Conservation (phyloP, 2,329 filamentous ascomycete genomes). For the Cyanodermella asteris region DNA sequence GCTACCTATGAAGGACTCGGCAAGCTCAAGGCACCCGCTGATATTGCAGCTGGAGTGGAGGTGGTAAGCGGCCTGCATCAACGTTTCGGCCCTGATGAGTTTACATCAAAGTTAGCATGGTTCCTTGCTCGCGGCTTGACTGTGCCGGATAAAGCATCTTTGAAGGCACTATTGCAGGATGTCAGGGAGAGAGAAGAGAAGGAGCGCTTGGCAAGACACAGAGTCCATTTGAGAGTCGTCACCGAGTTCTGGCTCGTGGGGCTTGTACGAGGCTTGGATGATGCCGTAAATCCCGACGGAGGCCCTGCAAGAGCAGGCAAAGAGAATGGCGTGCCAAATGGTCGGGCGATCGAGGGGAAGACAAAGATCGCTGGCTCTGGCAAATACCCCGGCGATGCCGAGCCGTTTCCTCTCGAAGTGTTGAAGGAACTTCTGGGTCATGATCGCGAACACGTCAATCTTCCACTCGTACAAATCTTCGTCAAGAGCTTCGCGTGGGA, state of each 20-base stretch:
- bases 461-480: slow-evolving; percentile 82
- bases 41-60: slow-evolving; percentile 79
- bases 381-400: slow-evolving; percentile 46
- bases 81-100: slow-evolving; percentile 73
- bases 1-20: slow-evolving; percentile 88
- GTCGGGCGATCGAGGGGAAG: slow-evolving; percentile 40
- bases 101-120: slow-evolving; percentile 83
- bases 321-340: slow-evolving; percentile 21
- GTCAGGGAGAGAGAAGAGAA: slow-evolving; percentile 89
- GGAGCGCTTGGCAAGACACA: slow-evolving; percentile 68
- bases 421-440: slow-evolving; percentile 87
- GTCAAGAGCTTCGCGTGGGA: slow-evolving; percentile 96
- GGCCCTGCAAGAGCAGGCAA: slow-evolving; percentile 30
- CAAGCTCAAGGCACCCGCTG: slow-evolving; percentile 74
- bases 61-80: slow-evolving; percentile 90
- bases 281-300: slow-evolving; percentile 43
- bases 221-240: slow-evolving; percentile 67
- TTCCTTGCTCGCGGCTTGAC: slow-evolving; percentile 75
- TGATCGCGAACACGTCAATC: slow-evolving; percentile 76
- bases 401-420: slow-evolving; percentile 93
- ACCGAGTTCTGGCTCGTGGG: slow-evolving; percentile 93
- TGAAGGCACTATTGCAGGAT: slow-evolving; percentile 62
- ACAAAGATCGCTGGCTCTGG: too few species aligned
- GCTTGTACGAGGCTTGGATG: slow-evolving; percentile 59
- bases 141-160: slow-evolving; percentile 62